Base-by-base conservation (phyloP, 2,329 filamentous ascomycete genomes). In the Canariomyces notabilis region DNA sequence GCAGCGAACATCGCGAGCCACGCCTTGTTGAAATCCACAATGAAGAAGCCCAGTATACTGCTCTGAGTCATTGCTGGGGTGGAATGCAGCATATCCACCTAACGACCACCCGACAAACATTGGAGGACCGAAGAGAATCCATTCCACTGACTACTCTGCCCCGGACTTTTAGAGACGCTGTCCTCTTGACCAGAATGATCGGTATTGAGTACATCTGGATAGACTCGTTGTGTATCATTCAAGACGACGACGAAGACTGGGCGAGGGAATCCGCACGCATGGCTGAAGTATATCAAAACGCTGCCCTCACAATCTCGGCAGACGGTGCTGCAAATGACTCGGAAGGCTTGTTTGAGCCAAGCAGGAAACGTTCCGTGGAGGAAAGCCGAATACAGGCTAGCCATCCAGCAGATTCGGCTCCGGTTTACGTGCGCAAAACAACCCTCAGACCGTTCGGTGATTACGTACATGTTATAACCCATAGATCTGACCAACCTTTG, bases 141-240 rank as follows among this genome's bases (percentile, higher is more conserved):
- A 26, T 35, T 26, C 29, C 20, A 11, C 4, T 37, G 15, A n/a
- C 19, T 6, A 16, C 21, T 15, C 14, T 45, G 11, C 23, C 35
- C 14, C 18, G 4, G 5, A 45, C 42, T 14, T 38, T 35, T 9
- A 23, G 15, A 12, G 36, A 45, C 18, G 36, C 26, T 6, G 12
- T 39, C 18, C 33, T 33, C 12, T 16, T 38, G 5, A 38, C 42
- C 5, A 26, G 21, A 19, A 6, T 8, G 15, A 16, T 45, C 8
- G n/a, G 18, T 7, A 14, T 38, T 15, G 9, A 14, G 2, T 45
- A 39, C 26, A 18, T 45, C 5, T 45, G 36, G 26, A 39, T 45
- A 7, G 50, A 54, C 37, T 45, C 45, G 2, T 48, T 56, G 2
- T 56, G 53, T 33, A 56, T 56, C 32, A 44, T 55, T 20, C 50